Percentiles rank a stretch among this genome's conserved stretches.
phyloP scores from a whole-genome alignment of 2,329 filamentous ascomycete genomes.

The Xylaria digitata region DNA sequence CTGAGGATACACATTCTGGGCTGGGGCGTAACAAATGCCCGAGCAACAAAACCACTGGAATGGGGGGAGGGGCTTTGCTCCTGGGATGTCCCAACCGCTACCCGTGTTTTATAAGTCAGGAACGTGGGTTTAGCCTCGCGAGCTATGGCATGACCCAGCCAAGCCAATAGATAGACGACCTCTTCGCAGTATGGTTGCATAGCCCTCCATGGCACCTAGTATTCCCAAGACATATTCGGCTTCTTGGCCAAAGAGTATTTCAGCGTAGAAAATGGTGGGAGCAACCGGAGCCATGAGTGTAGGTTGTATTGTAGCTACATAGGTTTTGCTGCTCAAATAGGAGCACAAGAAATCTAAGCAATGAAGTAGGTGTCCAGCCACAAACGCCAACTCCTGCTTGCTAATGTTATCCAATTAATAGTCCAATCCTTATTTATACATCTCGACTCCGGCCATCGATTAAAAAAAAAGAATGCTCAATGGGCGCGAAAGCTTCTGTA shows the following conservation, averaged over 20 bases:
- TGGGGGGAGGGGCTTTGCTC: constrained; percentile 20
- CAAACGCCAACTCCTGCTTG: constrained; percentile 39
- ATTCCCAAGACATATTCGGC: neutral
- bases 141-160: neutral
- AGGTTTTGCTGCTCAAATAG: constrained; percentile 3
- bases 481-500: constrained; percentile 21
- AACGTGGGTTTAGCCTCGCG: neutral
- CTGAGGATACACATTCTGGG: constrained; percentile 32
- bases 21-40: neutral
- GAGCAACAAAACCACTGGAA: constrained; percentile 34
- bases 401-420: constrained; percentile 39
- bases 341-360: constrained; percentile 5
- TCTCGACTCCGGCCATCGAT: neutral
- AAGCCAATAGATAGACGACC: neutral
- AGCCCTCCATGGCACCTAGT: too few relatives aligned
- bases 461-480: neutral
- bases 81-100: neutral
- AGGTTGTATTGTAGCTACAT: constrained; percentile 3
- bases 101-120: neutral
- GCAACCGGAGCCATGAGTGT: neutral
- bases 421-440: constrained; percentile 28
- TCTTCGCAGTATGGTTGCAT: neutral
- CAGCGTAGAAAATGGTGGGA: neutral
- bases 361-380: constrained; percentile 26
- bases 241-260: neutral